These are phyloP conservation scores for Raphidocelis subcapitata DNA, from an alignment of 139 green algal genomes.

Conservation along the genomic window DNA sequence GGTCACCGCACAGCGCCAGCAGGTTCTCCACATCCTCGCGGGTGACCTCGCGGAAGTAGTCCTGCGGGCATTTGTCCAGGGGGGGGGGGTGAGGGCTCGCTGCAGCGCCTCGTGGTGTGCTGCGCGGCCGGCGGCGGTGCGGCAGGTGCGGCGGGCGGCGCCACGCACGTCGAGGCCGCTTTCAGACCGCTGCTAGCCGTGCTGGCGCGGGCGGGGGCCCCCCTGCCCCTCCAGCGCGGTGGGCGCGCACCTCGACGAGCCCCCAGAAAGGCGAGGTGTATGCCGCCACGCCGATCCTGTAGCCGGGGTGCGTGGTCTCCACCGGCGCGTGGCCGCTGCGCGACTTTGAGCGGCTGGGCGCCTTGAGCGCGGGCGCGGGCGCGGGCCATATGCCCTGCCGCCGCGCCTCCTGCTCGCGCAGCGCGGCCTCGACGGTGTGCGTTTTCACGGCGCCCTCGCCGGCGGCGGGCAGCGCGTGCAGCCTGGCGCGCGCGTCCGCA, in stretches of 20 bases:
- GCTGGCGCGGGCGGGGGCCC: neutral
- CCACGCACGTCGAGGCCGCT: neutral
- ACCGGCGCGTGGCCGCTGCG: slow-evolving; percentile 26
- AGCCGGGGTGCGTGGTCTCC: slow-evolving; percentile 43
- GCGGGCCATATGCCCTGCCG: slow-evolving; percentile 33
- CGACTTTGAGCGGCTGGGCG: slow-evolving; percentile 26
- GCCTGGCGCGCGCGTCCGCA: neutral
- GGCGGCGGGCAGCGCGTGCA: neutral
- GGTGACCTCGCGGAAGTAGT: slow-evolving; percentile 76
- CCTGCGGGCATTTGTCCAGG: slow-evolving; percentile 33
- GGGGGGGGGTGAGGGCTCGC: neutral
- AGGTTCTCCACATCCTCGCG: slow-evolving; percentile 67
- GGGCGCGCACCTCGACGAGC: slow-evolving; percentile 56
- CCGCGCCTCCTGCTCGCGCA: slow-evolving; percentile 44
- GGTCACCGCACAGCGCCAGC: slow-evolving; percentile 30
- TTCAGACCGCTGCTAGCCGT: neutral
- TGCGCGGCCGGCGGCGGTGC: too few species aligned
- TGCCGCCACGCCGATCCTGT: slow-evolving; percentile 37
- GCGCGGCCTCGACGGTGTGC: slow-evolving; percentile 14
- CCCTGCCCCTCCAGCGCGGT: too few species aligned
- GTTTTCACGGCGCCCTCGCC: slow-evolving; percentile 41
- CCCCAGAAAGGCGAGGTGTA: slow-evolving; percentile 68
- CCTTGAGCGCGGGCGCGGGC: slow-evolving; percentile 30
- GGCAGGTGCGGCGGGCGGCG: too few species aligned
- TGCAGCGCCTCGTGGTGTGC: neutral